Evolutionary conservation across 106 monocot genomes (phyloP).

Genomic region (Agapanthus africanus): DNA sequence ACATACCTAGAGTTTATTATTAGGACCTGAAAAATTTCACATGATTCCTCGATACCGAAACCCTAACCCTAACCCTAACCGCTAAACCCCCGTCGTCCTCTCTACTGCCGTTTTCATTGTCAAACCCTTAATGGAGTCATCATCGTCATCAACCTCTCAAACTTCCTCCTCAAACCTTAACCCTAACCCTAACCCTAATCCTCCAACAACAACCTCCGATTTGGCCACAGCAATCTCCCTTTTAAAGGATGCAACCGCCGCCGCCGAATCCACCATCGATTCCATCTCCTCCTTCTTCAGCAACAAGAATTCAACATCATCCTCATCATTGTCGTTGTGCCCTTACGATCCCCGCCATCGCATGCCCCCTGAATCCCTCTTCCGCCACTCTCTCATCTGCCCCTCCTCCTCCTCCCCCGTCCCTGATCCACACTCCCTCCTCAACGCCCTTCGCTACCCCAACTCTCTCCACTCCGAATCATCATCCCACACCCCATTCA

Average conservation of each 20-base stretch:
- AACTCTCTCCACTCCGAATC: conserved; percentile 14
- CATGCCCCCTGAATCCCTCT: conserved; percentile 48
- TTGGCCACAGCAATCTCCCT: not conserved
- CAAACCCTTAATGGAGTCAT: no score
- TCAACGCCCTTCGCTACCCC: conserved; percentile 22
- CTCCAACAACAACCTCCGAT: no score
- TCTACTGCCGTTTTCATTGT: no score
- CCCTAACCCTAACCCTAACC: no score
- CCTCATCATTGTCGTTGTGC: conserved; percentile 3
- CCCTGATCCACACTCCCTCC: conserved; percentile 14
- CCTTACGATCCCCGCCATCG: conserved; percentile 43
- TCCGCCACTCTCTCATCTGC: conserved; percentile 43
- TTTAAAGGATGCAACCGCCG: not conserved
- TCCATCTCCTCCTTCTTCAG: not conserved
- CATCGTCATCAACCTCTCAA: no score
- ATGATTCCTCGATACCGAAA: no score
- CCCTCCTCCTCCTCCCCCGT: conserved; percentile 29
- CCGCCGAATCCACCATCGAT: conserved; percentile 4
- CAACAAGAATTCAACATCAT: not conserved
- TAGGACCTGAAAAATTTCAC: no score
- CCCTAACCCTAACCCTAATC: no score
- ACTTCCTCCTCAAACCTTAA: not conserved
- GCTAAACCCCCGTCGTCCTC: no score
- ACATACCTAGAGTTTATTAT: no score
- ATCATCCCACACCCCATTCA: not conserved